A percentile compares a stretch with the other conserved stretches of the same genome.
These are phyloP conservation scores for Massospora cicadina DNA, from an alignment of 371 early-diverging fungal genomes.

Conservation along the genomic window DNA sequence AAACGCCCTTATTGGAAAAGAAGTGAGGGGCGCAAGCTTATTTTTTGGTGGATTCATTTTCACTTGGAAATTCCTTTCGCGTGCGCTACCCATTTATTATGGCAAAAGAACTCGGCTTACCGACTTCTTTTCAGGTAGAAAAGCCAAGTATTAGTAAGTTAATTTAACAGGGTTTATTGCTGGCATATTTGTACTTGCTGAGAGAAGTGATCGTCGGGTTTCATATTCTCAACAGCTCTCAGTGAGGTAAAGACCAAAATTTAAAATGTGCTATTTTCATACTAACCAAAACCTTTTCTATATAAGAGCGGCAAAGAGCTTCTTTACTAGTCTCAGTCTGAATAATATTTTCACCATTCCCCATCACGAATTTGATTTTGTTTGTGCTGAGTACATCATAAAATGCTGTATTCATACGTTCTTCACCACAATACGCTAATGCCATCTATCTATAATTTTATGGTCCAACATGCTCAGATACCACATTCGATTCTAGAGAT, in stretches of 20 bases:
- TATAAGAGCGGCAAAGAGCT: not conserved
- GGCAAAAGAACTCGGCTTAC: not conserved
- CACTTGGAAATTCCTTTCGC: not conserved
- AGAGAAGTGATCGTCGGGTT: conserved; percentile 1
- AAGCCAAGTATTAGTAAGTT: not conserved
- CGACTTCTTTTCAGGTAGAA: not conserved
- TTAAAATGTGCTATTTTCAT: not conserved
- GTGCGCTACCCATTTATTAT: not conserved
- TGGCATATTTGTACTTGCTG: not conserved
- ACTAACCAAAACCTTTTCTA: not conserved
- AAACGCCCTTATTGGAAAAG: not conserved
- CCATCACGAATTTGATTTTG: not conserved
- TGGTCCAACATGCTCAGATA: not conserved
- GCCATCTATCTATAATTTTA: conserved; percentile 2
- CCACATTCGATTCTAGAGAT: conserved; percentile 2
- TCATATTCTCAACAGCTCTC: not conserved
- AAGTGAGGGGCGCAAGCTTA: not conserved
- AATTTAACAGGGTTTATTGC: not conserved
- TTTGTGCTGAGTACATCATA: not conserved
- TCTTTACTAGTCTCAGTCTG: not conserved
- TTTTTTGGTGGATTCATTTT: not conserved
- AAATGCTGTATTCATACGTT: conserved; percentile 2
- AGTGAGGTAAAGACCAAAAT: not conserved
- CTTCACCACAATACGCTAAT: not conserved
- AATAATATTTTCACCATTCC: conserved; percentile 1